Evolutionary conservation across 176 grass and related monocot genomes (phyloP), one percentile per base, ranked within the genome.

Genomic region (Rhipidocladum racemiflorum): DNA sequence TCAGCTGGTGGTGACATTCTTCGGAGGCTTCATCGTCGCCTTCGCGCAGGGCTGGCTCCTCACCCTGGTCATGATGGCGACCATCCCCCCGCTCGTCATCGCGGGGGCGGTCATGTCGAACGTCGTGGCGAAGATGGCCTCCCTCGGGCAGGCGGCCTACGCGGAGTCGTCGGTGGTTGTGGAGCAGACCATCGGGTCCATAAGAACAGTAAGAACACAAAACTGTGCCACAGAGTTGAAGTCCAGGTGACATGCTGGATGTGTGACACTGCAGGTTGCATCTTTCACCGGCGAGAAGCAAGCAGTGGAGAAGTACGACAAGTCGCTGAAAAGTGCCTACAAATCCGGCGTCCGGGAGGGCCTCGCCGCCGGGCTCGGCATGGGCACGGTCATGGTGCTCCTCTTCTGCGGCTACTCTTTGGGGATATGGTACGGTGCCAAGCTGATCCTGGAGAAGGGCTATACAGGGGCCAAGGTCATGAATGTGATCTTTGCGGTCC

Each of bases 401-500:
- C 82, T 99, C 69, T 99, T 99, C 88, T 91, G 85, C 24, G 97
- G 97, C 61, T 99, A 99, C 77, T 99, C 97, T 17, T 68, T 99
- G 74, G 97, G 97, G 46, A 90, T 99, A 83, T 99, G 97, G 97
- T 99, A 93, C 16, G 97, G 97, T 7, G 93, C 93, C 15, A 99
- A 93, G 91, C 78, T 99, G 23, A 99, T 99, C 73, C 73, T 99
- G 77, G 76, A 91, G 38, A 99, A 86, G 69, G 74, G 76, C 20
- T 99, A 99, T 68, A 96, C 91, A 0, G 97, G 97, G 16, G 93
- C 92, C 49, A 88, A 95, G 67, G 97, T 99, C 78, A 96, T 99
- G 85, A 99, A 99, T 85, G 97, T 99, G 38, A 99, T 99, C 71
- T 93, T 99, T 68, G 97, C 97, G 16, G 93, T 99, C 67, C 93